These are phyloP conservation scores for Massarina eburnea DNA, from an alignment of 2,329 filamentous ascomycete species.

Conservation along the genomic window DNA sequence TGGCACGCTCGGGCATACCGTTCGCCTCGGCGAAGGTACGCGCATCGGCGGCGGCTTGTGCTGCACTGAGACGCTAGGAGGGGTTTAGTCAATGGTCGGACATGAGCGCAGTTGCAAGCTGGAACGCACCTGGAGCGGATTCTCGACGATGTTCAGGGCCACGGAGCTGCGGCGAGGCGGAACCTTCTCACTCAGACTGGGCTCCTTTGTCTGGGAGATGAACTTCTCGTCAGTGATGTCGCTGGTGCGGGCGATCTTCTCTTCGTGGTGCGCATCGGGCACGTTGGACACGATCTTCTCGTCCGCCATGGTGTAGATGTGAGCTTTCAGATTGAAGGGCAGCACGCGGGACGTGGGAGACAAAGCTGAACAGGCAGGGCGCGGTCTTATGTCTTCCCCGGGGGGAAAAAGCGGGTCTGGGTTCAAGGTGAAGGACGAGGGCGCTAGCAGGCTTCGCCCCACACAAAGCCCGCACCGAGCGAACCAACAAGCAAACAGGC, in stretches of 20 bases:
- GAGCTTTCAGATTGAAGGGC: background rate
- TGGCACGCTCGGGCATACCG: conserved; percentile 59
- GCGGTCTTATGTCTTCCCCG: background rate
- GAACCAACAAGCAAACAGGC: too few species aligned
- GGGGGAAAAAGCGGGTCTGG: background rate
- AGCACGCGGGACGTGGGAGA: background rate
- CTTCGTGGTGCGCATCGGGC: background rate
- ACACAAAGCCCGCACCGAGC: too few species aligned
- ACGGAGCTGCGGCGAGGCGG: conserved; percentile 42
- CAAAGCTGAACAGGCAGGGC: background rate
- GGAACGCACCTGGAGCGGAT: conserved; percentile 47
- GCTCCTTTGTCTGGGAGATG: background rate
- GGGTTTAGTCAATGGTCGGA: conserved; percentile 29
- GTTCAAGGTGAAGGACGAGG: too few species aligned
- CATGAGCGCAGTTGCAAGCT: conserved; percentile 14
- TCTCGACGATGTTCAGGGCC: conserved; percentile 51
- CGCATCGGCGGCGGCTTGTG: conserved; percentile 56
- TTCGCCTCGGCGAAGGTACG: conserved; percentile 64
- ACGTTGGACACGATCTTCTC: conserved; percentile 1
- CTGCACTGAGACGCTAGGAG: conserved; percentile 51
- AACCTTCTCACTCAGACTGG: conserved; percentile 5
- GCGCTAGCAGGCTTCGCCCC: too few species aligned
- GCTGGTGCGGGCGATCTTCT: background rate
- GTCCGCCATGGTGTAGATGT: background rate
- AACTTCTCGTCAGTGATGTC: background rate